Base-by-base conservation (phyloP, 164 flowering plant species). In the Kingdonia uniflora region DNA sequence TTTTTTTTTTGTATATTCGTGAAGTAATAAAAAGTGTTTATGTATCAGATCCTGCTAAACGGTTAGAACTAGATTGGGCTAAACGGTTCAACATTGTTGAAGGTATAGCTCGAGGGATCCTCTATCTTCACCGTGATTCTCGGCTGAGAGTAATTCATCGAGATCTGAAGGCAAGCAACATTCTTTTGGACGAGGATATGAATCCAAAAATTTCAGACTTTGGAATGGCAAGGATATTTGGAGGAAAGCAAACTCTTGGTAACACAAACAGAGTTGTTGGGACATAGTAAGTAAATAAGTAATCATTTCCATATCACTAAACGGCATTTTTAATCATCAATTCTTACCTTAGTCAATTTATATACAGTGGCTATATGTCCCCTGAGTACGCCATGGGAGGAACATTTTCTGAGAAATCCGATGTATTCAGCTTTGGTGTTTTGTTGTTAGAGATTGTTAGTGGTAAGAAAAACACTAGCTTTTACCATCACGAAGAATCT, bases 301-400 rank as follows among this genome's bases (percentile, higher is more conserved):
- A 45, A 1, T 16, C 4, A 17, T 19, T 2, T 17, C 14, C 49
- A 45, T 16, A 41, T 41, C 11, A 14, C 15, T 14, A 14, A 11
- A 41, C 11, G 11, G 11, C 44, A 14, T 41, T 14, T 41, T 41
- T 10, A 41, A 14, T 41, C 16, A 10, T 41, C 4, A 14, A 10
- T 14, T 14, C 44, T 41, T 14, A 41, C 15, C n/a, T 41, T 14
- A 11, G 44, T 16, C 4, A 14, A 41, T 42, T 5, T 19, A 52
- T 8, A 15, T 20, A 33, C 51, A 56, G 59, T 56, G 51, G 59
- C 11, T 56, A 56, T 22, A 56, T 56, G 59, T 33, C 59, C 1
- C 59, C 52, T 11, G 52, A 56, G 43, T 56, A 56, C 10, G 59
- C 59, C 14, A 56, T 56, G 59, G 59, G 47, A 2, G 59, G 59